Evolutionary conservation across 2,329 filamentous ascomycete species (phyloP), one percentile per base, ranked within the genome.

Genomic region (Ramularia endophylla): DNA sequence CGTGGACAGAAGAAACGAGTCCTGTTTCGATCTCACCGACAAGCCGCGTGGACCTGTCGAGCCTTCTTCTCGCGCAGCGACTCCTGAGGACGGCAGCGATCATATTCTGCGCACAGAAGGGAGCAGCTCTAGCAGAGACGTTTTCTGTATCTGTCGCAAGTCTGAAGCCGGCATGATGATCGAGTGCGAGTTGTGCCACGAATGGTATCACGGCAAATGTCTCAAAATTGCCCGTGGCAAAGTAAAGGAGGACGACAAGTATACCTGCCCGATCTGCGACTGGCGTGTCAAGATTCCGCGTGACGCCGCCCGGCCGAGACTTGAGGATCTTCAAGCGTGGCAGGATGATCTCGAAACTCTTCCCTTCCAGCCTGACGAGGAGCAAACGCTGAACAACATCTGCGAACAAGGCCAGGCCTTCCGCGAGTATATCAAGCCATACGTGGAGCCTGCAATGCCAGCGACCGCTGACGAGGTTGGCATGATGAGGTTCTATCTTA

Each of bases 151-250:
- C 53, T 98, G 92, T 66, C 81, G 92, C 45, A 87, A 83, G 49
- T 79, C 87, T 5, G 92, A 98, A 65, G 88, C 90, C 27, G 92
- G 92, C 38, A 94, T 97, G 84, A 98, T 98, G 92, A 97, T 98
- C 56, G 92, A 98, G 66, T 98, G 92, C 62, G 92, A 97, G 62
- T 74, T 95, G 28, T 98, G 92, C 65, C 90, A 95, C 58, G 92
- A 98, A 69, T 98, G 92, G 92, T 98, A 98, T 60, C 92, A 98
- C 58, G 90, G 92, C 46, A 97, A 95, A 65, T 98, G 92, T 57
- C 73, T 98, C 27, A 98, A 98, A 70, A 95, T 98, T 58, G 92
- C 92, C 2, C 80, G 92, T 36, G 92, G 92, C 38, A 98, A 97
- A 61, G 87, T 98, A 56, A 97, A 97, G 67, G 92, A 97, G 60